Conservation (phyloP, 306 rosid species). For the Aeschynomene evenia region DNA sequence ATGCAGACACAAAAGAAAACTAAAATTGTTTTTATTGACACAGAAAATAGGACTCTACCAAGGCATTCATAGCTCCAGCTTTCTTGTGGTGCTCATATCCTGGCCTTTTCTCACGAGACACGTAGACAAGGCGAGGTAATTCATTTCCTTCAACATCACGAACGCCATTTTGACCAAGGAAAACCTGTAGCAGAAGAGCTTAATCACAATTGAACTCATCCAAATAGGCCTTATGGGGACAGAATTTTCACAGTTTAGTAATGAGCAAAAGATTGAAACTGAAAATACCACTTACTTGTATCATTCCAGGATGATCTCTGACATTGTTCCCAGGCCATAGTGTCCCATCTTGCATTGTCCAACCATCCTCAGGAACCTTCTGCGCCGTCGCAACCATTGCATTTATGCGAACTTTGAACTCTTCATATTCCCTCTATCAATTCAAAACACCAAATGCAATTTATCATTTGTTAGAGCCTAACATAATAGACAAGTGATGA, state of each 20-base stretch:
- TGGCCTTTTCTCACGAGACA: slow-evolving; percentile 96
- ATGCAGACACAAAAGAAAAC: not conserved
- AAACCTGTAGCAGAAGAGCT: slow-evolving; percentile 54
- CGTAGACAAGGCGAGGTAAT: slow-evolving; percentile 80
- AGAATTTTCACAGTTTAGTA: not conserved
- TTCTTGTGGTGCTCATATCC: slow-evolving; percentile 92
- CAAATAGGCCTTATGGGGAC: not conserved
- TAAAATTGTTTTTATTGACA: not conserved
- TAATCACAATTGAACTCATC: slow-evolving; percentile 9
- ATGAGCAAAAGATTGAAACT: not conserved
- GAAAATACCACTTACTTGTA: slow-evolving; percentile 54
- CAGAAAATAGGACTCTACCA: slow-evolving; percentile 45
- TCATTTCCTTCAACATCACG: slow-evolving; percentile 77
- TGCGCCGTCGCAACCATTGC: slow-evolving; percentile 76
- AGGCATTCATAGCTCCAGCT: slow-evolving; percentile 92
- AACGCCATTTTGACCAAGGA: slow-evolving; percentile 90
- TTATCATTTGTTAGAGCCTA: not conserved
- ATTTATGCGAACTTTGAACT: slow-evolving; percentile 82
- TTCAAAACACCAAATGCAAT: slow-evolving; percentile 21
- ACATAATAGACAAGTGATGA: not conserved
- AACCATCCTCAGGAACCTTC: slow-evolving; percentile 95
- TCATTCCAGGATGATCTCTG: slow-evolving; percentile 96
- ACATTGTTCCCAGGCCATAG: slow-evolving; percentile 96
- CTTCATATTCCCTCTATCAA: slow-evolving; percentile 85
- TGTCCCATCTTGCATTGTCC: slow-evolving; percentile 99